These are phyloP conservation scores for Lippia alba DNA, from an alignment of 305 asterid genomes.

Conservation along the genomic window DNA sequence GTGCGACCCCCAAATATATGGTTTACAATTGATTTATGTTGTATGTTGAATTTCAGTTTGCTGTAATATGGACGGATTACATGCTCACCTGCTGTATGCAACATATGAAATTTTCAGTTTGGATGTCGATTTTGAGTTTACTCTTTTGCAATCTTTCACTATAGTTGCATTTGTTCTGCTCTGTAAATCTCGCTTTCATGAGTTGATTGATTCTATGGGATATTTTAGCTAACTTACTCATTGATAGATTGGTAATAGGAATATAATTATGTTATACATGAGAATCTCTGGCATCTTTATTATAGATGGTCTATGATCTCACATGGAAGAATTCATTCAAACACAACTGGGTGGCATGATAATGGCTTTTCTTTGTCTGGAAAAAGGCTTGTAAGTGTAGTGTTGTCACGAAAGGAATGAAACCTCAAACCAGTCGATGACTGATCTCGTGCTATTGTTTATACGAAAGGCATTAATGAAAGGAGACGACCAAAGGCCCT, in stretches of 20 bases:
- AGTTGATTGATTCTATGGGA: not conserved
- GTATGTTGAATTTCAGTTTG: constrained; percentile 8
- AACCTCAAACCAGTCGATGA: too few species aligned
- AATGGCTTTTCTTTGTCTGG: too few species aligned
- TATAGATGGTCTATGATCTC: too few species aligned
- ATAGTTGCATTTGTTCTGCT: not conserved
- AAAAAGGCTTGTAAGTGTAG: too few species aligned
- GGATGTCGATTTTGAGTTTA: not conserved
- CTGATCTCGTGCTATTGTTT: not conserved
- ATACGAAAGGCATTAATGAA: too few species aligned
- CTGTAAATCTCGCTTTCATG: not conserved
- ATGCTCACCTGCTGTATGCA: not conserved
- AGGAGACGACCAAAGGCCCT: too few species aligned
- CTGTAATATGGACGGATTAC: constrained; percentile 14
- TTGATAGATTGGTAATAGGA: not conserved
- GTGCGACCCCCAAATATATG: constrained; percentile 80
- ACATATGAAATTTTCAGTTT: not conserved
- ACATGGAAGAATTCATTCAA: too few species aligned
- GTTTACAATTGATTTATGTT: constrained; percentile 47
- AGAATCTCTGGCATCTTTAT: not conserved
- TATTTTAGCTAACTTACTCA: not conserved
- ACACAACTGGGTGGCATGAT: too few species aligned
- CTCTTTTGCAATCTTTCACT: constrained; percentile 1
- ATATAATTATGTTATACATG: not conserved
- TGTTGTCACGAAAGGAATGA: too few species aligned